phyloP scores from a whole-genome alignment of 371 early-diverging fungal species.

The Mortierella sp. region DNA sequence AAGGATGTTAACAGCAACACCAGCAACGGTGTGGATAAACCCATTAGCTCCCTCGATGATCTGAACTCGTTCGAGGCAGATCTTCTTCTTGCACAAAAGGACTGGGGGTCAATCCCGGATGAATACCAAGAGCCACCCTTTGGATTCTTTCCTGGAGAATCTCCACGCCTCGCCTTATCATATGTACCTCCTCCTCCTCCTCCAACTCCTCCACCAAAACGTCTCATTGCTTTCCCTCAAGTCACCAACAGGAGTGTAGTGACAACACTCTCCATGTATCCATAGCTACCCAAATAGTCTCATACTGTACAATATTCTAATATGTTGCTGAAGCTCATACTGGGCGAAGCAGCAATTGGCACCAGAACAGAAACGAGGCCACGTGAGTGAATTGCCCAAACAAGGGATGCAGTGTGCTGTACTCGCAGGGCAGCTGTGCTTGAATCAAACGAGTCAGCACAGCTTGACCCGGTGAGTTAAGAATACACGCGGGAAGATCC shows the following conservation, averaged over 20 bases:
- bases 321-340: too few relatives aligned
- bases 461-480: too few relatives aligned
- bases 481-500: too few relatives aligned
- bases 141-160: conserved; percentile 53
- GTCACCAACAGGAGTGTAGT: conserved; percentile 42
- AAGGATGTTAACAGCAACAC: too few relatives aligned
- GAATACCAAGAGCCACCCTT: conserved; percentile 55
- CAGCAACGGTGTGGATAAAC: conserved; percentile 22
- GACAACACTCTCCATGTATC: conserved; percentile 49
- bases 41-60: conserved; percentile 42
- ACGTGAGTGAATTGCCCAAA: too few relatives aligned
- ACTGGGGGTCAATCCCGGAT: conserved; percentile 52
- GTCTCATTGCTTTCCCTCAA: conserved; percentile 25
- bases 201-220: conserved; percentile 45
- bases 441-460: too few relatives aligned
- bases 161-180: conserved; percentile 41
- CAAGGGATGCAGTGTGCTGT: too few relatives aligned
- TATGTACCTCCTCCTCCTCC: conserved; percentile 48
- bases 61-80: conserved; percentile 49
- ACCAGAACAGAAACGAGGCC: too few relatives aligned
- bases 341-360: too few relatives aligned
- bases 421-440: too few relatives aligned
- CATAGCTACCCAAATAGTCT: conserved; percentile 21
- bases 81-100: conserved; percentile 45
- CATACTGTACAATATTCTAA: too few relatives aligned